Base-by-base conservation (phyloP, 1,284 basidiomycete species). In the Kwoniella shivajii region DNA sequence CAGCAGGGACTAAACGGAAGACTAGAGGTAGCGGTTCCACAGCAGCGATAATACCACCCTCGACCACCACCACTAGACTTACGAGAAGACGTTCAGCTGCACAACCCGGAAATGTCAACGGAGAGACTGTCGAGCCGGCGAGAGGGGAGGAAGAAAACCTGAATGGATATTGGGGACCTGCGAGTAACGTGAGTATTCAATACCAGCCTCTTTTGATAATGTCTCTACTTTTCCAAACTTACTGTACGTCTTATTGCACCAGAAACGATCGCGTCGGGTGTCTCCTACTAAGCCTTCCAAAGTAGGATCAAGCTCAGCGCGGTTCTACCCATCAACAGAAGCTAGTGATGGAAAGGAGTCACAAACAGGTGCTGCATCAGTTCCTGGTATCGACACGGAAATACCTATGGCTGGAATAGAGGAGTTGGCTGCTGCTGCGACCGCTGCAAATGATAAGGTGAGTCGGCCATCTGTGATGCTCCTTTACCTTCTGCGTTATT, bases 71-170 rank as follows among this genome's bases (percentile, higher is more conserved):
- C n/a, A 37, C 54, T 18, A 53, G 59, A 36, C 41, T 51, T 9
- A 64, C 62, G n/a, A n/a, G n/a, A 18, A 47, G 62, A 36, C 26
- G 62, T n/a, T 56, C 56, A 1, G 39, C 47, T 26, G 51, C 31
- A 13, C 24, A 24, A 2, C 14, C 11, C 10, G 31, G 14, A 14
- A 6, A 50, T 38, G 47, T 22, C 31, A 4, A 6, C n/a, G 38
- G 18, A 33, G 31, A 36, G 18, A 30, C 26, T 29, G 54, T 20
- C 4, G 68, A 70, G 54, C 68, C 71, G 0, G 26, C 62, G 10
- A 59, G 69, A 27, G 68, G 69, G 3, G 68, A 73, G 45, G 71
- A 73, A 56, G 69, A 69, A 60, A 70, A 71, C 49, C 45, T 69
- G 50, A 67, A 66, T 39, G 60, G 60, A 11, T 71, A 67, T 53